Conservation (phyloP, 306 rosid genomes). For the Canavalia ensiformis region DNA sequence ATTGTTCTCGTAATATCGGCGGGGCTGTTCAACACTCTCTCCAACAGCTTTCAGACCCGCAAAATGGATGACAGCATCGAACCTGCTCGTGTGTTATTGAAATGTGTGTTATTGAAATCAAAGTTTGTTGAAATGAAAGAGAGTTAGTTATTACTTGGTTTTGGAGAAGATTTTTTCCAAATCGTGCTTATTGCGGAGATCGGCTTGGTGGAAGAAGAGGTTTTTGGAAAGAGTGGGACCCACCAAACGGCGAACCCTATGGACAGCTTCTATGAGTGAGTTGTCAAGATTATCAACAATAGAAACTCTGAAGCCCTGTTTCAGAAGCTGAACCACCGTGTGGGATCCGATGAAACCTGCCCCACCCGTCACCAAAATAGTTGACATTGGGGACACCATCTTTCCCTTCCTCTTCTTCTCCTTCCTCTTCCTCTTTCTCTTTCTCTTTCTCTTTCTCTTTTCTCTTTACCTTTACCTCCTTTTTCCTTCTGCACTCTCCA, state of each 20-base stretch:
- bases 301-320: constrained; percentile 65
- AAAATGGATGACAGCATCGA: constrained; percentile 89
- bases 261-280: constrained; percentile 67
- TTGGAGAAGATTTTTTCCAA: constrained; percentile 68
- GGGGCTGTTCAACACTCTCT: constrained; percentile 76
- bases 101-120: too few relatives aligned
- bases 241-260: constrained; percentile 68
- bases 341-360: constrained; percentile 87
- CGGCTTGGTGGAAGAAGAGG: constrained; percentile 72
- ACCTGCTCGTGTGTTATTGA: constrained; percentile 45
- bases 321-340: constrained; percentile 80
- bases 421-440: neutral
- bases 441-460: too few relatives aligned
- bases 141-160: constrained; percentile 43
- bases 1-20: constrained; percentile 68
- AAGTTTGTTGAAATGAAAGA: neutral
- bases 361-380: constrained; percentile 79
- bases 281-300: constrained; percentile 76
- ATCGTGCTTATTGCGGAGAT: constrained; percentile 67
- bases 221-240: constrained; percentile 67
- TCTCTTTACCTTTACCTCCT: too few relatives aligned
- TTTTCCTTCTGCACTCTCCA: too few relatives aligned
- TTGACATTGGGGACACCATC: constrained; percentile 53
- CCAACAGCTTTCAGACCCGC: constrained; percentile 89
- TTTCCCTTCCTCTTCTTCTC: neutral